Base-by-base conservation (phyloP, 139 green algal species). In the Coccomyxa sp. region DNA sequence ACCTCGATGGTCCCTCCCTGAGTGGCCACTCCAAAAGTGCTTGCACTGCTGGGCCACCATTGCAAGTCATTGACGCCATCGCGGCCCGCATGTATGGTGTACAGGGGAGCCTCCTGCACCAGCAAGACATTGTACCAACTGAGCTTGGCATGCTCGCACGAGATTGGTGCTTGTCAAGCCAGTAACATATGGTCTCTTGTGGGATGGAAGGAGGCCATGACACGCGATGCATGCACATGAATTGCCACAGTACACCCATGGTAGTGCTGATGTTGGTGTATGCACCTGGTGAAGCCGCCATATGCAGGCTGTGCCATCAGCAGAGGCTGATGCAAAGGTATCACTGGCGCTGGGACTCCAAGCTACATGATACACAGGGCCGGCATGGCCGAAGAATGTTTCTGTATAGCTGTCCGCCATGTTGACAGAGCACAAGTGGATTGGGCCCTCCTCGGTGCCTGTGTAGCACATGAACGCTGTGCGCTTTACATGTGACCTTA, bases 371-470 rank as follows among this genome's bases (percentile, higher is more conserved):
- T 95, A 94, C 71, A 97, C 91, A 0, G 92, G 89, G 1, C 87
- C 92, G 78, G 93, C 87, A 86, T 98, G 94, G 6, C 91, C 93
- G 1, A 70, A 39, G 77, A 94, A 98, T 38, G 77, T 90, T 79
- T 92, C 85, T 27, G 95, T 70, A 83, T 94, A 93, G 82, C 97
- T 93, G 82, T 97, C 92, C 31, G 73, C 89, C 86, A 96, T 97
- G 9, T 78, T 88, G 9, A 84, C 94, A 73, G 82, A 91, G 90
- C 94, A 98, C 71, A 89, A 90, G 85, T 97, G 92, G 72, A 98
- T 90, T 69, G 77, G 83, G 6, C 94, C 94, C 27, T 98, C 94
- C 83, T 98, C 93, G 0, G 94, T 97, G 68, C 89, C 91, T 71
- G 87, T 82, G 35, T 31, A 35, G 33, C 69, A 74, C 50, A 64